Conservation (phyloP, 306 rosid genomes). For the Cucumis cinereus region DNA sequence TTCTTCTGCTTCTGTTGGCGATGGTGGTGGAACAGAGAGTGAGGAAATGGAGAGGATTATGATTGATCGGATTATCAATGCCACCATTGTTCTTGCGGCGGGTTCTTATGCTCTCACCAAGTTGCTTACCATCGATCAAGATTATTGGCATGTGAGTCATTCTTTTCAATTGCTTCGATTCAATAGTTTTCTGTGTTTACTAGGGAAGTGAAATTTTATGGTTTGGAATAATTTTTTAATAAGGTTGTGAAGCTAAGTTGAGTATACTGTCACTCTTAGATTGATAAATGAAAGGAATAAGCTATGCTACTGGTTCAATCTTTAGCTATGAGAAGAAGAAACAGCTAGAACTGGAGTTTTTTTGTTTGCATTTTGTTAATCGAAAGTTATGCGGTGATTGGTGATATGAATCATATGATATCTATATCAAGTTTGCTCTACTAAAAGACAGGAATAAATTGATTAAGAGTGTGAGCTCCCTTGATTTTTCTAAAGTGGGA, state of each 20-base stretch:
- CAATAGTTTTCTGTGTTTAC: background rate
- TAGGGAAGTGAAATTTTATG: background rate
- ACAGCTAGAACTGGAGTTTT: background rate
- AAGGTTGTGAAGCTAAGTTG: background rate
- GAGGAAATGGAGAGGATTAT: constrained; percentile 35
- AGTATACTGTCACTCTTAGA: background rate
- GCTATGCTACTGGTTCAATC: background rate
- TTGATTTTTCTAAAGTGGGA: too few relatives aligned
- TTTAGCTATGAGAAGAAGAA: background rate
- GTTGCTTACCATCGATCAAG: constrained; percentile 76
- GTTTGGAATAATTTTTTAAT: background rate
- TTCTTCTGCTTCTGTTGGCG: constrained; percentile 37
- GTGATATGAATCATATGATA: background rate
- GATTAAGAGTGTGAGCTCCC: background rate
- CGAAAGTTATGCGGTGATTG: background rate
- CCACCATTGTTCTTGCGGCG: constrained; percentile 66
- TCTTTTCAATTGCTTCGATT: background rate
- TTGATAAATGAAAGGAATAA: background rate
- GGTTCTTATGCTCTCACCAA: constrained; percentile 73
- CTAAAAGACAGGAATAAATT: background rate
- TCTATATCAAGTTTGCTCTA: background rate
- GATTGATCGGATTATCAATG: constrained; percentile 67
- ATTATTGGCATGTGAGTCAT: constrained; percentile 90
- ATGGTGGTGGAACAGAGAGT: constrained; percentile 17
- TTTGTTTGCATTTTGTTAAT: background rate